Base-by-base conservation (phyloP, 2,329 filamentous ascomycete genomes). In the Xylariales sp. region DNA sequence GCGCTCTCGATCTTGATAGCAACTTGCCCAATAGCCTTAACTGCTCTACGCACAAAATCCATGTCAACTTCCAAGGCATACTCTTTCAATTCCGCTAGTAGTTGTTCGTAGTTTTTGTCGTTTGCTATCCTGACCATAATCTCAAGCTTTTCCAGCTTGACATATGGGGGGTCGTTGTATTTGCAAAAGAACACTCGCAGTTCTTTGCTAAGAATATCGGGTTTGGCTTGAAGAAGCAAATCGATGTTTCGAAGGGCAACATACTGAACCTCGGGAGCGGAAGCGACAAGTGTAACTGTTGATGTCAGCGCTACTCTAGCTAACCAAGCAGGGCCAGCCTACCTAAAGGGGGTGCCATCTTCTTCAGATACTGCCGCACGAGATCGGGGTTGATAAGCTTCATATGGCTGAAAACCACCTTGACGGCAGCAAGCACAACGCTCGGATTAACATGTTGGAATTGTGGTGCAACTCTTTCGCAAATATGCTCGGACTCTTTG, bases 41-140 rank as follows among this genome's bases (percentile, higher is more conserved):
- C 93, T 7, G 96, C 93, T 75, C 96, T 90, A 74, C 94, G 90
- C 63, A 97, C 95, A 79, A 98, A 98, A 80, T 99, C 96, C 94
- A 99, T 98, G 76, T 99, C 96, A 41, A 99, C 95, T 83, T 99
- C 96, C 74, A 98, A 85, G 7, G 96, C 96, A 75, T 99, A 99
- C 80, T 99, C 96, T 81, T 97, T 98, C 77, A 99, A 80, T 80
- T 99, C 96, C 10, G 94, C 92, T 16, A 99, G 84, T 32, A 99
- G 85, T 78, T 98, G 96, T 77, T 99, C 96, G 68, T 95, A 95
- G 78, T 98, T 99, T 78, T 91, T 92, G 74, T 97, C 94, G 81
- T 97, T 98, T 69, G 95, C 93, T 89, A 99, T 98, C 80, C 96
- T 91, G 55, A 99, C 95, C 96, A 99, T 98, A 71, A 98, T 98